phyloP scores from a whole-genome alignment of 2,329 filamentous ascomycete genomes.

The Acrocalymma vagum region DNA sequence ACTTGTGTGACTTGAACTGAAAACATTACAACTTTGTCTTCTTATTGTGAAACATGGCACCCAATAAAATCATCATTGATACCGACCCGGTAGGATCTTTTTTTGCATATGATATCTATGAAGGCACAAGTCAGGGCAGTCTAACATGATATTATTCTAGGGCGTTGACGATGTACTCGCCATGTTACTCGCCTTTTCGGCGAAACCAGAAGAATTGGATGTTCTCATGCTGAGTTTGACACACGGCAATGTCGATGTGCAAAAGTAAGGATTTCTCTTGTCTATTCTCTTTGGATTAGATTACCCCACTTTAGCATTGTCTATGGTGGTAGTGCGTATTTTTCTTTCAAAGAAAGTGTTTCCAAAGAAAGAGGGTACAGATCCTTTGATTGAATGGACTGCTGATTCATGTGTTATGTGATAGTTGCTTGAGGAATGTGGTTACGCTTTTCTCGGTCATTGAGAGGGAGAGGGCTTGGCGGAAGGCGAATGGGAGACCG shows the following conservation, averaged over 20 bases:
- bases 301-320: no score
- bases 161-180: slow-evolving; percentile 93
- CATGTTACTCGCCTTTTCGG: slow-evolving; percentile 84
- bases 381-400: not conserved
- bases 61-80: slow-evolving; percentile 84
- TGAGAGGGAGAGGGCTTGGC: slow-evolving; percentile 88
- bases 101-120: not conserved
- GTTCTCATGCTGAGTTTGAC: slow-evolving; percentile 86
- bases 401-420: slow-evolving; percentile 1
- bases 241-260: slow-evolving; percentile 90
- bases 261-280: slow-evolving; percentile 67
- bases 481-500: slow-evolving; percentile 70
- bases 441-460: slow-evolving; percentile 92
- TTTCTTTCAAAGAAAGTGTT: no score
- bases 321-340: no score
- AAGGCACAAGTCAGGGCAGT: not conserved
- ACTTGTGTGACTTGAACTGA: slow-evolving; percentile 8
- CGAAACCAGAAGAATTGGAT: slow-evolving; percentile 84
- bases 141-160: no score
- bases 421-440: slow-evolving; percentile 86
- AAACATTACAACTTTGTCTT: slow-evolving; percentile 8
- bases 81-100: slow-evolving; percentile 80
- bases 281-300: slow-evolving; percentile 1
- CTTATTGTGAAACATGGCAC: slow-evolving; percentile 42
- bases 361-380: no score